phyloP scores from a whole-genome alignment of 805 yeast species.

The Yarrowia phangngaensis region DNA sequence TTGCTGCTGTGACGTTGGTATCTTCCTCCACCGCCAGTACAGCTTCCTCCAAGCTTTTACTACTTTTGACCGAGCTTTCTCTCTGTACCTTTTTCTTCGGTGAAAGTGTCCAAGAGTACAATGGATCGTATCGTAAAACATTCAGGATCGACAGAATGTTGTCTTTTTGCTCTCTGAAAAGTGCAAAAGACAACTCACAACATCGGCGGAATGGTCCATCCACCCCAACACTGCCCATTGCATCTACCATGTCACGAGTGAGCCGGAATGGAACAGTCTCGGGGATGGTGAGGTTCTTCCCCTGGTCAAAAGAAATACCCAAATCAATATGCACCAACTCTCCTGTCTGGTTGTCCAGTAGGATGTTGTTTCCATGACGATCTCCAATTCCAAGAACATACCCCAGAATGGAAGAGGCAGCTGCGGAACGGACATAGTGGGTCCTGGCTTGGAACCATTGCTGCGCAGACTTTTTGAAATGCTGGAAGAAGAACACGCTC shows the following conservation, averaged over 20 bases:
- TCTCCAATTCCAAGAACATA: slow-evolving; percentile 90
- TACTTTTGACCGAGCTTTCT: slow-evolving; percentile 5
- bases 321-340: slow-evolving; percentile 94
- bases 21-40: too few species aligned
- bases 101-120: slow-evolving; percentile 71
- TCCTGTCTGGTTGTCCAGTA: slow-evolving; percentile 76
- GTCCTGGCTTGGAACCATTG: slow-evolving; percentile 68
- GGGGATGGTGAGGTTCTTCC: slow-evolving; percentile 75
- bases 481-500: slow-evolving; percentile 63
- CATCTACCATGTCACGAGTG: slow-evolving; percentile 88
- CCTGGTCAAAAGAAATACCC: slow-evolving; percentile 96
- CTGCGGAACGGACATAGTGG: slow-evolving; percentile 70
- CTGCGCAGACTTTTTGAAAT: slow-evolving; percentile 57
- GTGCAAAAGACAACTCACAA: slow-evolving; percentile 68
- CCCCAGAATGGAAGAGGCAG: slow-evolving; percentile 83
- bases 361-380: slow-evolving; percentile 84
- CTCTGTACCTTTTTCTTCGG: slow-evolving; percentile 54
- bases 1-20: slow-evolving; percentile 27
- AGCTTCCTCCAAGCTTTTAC: too few species aligned
- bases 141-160: slow-evolving; percentile 77
- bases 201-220: slow-evolving; percentile 71
- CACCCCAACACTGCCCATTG: slow-evolving; percentile 82
- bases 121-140: slow-evolving; percentile 86
- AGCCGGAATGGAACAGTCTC: slow-evolving; percentile 92
- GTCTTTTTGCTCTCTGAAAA: slow-evolving; percentile 60